Base-by-base conservation (phyloP, 2,329 filamentous ascomycete species). In the Fusarium sp. region DNA sequence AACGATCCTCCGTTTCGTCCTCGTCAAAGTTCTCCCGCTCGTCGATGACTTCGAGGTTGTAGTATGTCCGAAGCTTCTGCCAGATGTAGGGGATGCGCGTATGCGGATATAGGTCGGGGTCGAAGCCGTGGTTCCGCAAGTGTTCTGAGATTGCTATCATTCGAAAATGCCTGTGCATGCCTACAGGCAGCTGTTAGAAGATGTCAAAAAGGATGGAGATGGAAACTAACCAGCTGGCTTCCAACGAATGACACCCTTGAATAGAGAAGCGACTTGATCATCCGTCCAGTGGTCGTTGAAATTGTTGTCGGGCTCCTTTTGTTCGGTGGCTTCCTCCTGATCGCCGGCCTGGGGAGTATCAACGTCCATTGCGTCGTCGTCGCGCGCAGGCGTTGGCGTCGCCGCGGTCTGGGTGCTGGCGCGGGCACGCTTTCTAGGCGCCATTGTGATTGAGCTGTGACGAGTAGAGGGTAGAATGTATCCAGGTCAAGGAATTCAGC, bases 111-210 rank as follows among this genome's bases (percentile, higher is more conserved):
- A 90, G 77, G 79, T 93, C 87, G 61, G 92, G 89, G 82, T 95
- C 89, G 80, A 94, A 93, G 79, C 95, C 95, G 82, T 95, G 93
- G 76, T 93, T 94, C 74, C 92, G 91, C 70, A 97, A 85, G 76
- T 94, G 90, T 76, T 95, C 92, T 52, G 93, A 93, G 68, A 98
- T 94, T 10, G 94, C 92, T 72, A 98, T 91, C 88, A 98, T 95
- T 69, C 94, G 92, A 81, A 98, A 97, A 82, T 98, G 95, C 81
- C 96, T 97, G 85, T 98, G 95, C 88, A 98, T 94, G 70, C 95
- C 94, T 94, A 73, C 3, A 50, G 7, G 11, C 4, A 38, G 20
- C n/a, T 37, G 76, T 68, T 14, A 70, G 66, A 69, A 65, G 70
- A 63, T 30, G 37, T 40, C 45, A 66, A 52, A 32, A 47, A 7